Percentiles rank a stretch among this genome's conserved stretches.
Conservation (phyloP, 345 rosid species). For the Arabidopsis suecica region DNA sequence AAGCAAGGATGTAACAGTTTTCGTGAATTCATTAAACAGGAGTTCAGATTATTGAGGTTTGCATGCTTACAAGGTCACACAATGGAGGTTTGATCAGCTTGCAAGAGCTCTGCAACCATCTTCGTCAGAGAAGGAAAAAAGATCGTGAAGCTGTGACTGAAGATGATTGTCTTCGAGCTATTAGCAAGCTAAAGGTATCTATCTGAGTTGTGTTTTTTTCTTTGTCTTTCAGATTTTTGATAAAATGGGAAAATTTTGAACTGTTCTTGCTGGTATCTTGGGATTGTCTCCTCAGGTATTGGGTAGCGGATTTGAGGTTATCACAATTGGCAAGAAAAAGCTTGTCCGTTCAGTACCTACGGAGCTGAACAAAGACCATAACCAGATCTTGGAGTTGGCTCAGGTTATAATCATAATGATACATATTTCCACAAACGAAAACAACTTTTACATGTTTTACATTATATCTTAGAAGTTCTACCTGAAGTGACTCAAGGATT, state of each 20-base stretch:
- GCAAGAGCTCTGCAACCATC: slow-evolving; percentile 78
- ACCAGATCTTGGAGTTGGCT: slow-evolving; percentile 84
- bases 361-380: slow-evolving; percentile 94
- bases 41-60: slow-evolving; percentile 91
- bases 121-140: slow-evolving; percentile 70
- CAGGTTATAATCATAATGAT: slow-evolving; percentile 52
- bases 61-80: slow-evolving; percentile 85
- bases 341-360: slow-evolving; percentile 92
- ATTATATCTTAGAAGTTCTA: not conserved
- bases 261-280: slow-evolving; percentile 1
- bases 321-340: slow-evolving; percentile 85
- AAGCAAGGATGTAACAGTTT: not conserved
- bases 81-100: slow-evolving; percentile 92
- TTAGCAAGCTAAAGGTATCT: slow-evolving; percentile 86
- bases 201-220: not conserved
- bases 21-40: slow-evolving; percentile 61
- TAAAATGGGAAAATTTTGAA: not conserved
- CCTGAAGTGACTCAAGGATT: not conserved
- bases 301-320: slow-evolving; percentile 94
- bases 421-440: not conserved
- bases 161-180: slow-evolving; percentile 96
- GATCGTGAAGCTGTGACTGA: slow-evolving; percentile 85
- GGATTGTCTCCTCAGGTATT: slow-evolving; percentile 51
- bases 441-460: not conserved
- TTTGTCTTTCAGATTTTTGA: not conserved